Evolutionary conservation across 2,329 filamentous ascomycete species (phyloP), one percentile per base, ranked within the genome.

Genomic region (Boeremia exigua): DNA sequence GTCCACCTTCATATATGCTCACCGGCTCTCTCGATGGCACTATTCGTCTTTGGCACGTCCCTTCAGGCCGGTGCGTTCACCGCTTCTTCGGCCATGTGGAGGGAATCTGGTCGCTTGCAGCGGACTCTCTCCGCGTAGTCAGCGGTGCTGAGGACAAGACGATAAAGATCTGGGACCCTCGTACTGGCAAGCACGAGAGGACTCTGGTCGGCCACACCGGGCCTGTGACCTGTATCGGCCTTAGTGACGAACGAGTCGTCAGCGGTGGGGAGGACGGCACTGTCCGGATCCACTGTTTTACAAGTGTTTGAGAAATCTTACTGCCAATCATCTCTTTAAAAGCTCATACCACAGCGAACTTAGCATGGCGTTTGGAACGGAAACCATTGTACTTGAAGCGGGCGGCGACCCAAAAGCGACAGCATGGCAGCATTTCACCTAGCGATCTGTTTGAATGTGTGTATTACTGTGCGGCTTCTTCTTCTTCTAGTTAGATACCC

Each of bases 71-170:
- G 60, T 96, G 91, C 68, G 82, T 97, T 30, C 90, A 92, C 59
- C 96, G 92, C 29, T 96, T 97, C 81, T 99, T 98, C 72, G 95
- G 95, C 0, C 95, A 99, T 69, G 85, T 99, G 19, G 95, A 99
- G 75, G 95, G 95, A 29, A 89, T 99, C 17, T 99, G 95, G 95
- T 90, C 91, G 6, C 82, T 99, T 2, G 91, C 90, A 0, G 94
- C 91, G 3, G 94, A 98, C 76, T 93, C 90, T 1, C 80, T 98
- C 17, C 87, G 95, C 10, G 86, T 96, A 14, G 92, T 98, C 12
- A 92, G 89, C 15, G 94, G 93, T 0, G 90, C 91, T 10, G 92
- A 98, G 74, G 95, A 99, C 76, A 88, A 91, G 37, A 96, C 94
- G 86, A 90, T 96, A 67, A 98, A 98, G 79, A 87, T 91, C 29